Base-by-base conservation (phyloP, 2,329 filamentous ascomycete genomes). In the Malbranchea zuffiana region DNA sequence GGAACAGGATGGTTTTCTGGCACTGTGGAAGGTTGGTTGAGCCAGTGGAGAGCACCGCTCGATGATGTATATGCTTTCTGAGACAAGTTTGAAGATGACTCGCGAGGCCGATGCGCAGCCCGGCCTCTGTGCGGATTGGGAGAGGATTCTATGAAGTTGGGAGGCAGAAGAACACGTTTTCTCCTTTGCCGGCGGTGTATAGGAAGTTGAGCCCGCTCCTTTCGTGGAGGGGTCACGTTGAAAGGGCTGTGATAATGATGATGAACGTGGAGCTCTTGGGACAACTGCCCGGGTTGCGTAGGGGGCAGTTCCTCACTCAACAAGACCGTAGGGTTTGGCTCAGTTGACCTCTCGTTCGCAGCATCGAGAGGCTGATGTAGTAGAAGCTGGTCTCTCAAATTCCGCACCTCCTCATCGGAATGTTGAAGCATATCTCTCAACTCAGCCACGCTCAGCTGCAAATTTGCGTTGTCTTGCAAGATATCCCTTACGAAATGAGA, bases 401-500 rank as follows among this genome's bases (percentile, higher is more conserved):
- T 74, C 55, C 94, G 85, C 3, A 96, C 90, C 60, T 98, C 88
- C 50, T 94, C 83, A 52, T 96, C 93, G 3, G 88, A 94, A 54
- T 75, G 86, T 51, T 85, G 73, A 15, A 98, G 69, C 76, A 98
- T 79, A 55, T 94, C 87, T 12, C 87, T 74, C 32, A 98, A 65
- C 62, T 98, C 90, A 35, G 87, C 75, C 42, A 96, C 92, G 11
- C 86, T 86, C 44, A 90, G 72, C 57, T 98, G 90, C 29, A 98
- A 66, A 49, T 85, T 94, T 6, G 87, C 85, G 53, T 98, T 98
- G 57, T 98, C 90, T 51, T 93, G 80, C 12, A 98, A 67, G 39
- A 98, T 82, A 56, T 96, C 90, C 48, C 87, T 85, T 39, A 98
- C 90, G 50, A 98, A 96, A 53, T 92, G 84, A 13, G 84, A 87